A percentile compares a stretch with the other conserved stretches of the same genome.
Conservation (phyloP, 768 basidiomycete species). For the Trametes coccinea region DNA sequence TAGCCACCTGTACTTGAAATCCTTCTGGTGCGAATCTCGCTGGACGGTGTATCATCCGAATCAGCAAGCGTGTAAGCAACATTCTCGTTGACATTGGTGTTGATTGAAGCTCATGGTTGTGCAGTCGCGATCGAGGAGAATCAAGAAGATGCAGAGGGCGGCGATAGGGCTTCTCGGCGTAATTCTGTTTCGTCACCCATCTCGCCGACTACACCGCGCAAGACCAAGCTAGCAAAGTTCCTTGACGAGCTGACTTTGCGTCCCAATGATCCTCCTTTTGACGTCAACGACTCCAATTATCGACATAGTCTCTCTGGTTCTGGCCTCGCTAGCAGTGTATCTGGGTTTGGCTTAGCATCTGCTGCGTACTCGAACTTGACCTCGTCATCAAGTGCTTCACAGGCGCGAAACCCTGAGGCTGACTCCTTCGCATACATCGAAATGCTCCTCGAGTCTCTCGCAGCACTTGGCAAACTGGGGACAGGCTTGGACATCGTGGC, state of each 20-base stretch:
- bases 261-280: constrained; percentile 77
- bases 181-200: constrained; percentile 42
- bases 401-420: constrained; percentile 70
- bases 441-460: constrained; percentile 87
- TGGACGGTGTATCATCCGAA: constrained; percentile 85
- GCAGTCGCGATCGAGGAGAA: constrained; percentile 66
- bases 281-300: constrained; percentile 49
- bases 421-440: constrained; percentile 96
- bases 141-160: constrained; percentile 24
- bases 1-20: constrained; percentile 95
- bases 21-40: constrained; percentile 92
- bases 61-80: constrained; percentile 69
- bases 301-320: constrained; percentile 24
- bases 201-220: constrained; percentile 40
- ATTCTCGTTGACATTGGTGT: constrained; percentile 2
- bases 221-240: constrained; percentile 59
- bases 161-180: constrained; percentile 11
- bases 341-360: constrained; percentile 20
- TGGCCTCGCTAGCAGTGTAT: constrained; percentile 17
- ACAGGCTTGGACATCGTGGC: constrained; percentile 78
- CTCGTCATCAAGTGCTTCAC: constrained; percentile 21
- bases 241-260: constrained; percentile 65
- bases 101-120: constrained; percentile 48
- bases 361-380: constrained; percentile 21
- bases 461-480: constrained; percentile 86